A percentile compares a stretch with the other conserved stretches of the same genome.
phyloP scores from a whole-genome alignment of 1,139 yeast genomes.

The Martiniozyma asiatica region DNA sequence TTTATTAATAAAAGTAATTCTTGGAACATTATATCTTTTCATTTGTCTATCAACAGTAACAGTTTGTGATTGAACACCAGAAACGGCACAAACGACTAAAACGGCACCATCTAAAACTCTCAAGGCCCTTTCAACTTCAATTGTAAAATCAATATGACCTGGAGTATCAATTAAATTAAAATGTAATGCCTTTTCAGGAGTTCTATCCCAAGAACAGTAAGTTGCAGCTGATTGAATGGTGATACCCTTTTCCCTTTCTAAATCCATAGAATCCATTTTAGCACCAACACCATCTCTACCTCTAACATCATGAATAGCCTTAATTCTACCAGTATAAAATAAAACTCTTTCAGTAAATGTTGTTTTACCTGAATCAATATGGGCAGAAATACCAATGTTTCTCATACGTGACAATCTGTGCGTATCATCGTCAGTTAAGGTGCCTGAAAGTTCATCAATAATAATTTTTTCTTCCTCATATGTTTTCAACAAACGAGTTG shows the following conservation, averaged over 20 bases:
- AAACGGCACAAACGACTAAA: constrained; percentile 92
- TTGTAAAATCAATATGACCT: constrained; percentile 96
- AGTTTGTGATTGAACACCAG: constrained; percentile 97
- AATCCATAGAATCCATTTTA: constrained; percentile 96
- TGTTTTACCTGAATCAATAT: constrained; percentile 93
- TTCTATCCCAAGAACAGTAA: constrained; percentile 90
- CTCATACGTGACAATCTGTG: constrained; percentile 50
- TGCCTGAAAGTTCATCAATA: constrained; percentile 43
- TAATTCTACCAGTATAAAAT: constrained; percentile 92
- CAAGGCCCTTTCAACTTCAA: constrained; percentile 95
- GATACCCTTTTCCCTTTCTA: constrained; percentile 95
- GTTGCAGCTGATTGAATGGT: constrained; percentile 99
- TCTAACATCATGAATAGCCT: constrained; percentile 95
- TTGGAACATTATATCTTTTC: constrained; percentile 96
- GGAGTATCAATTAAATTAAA: constrained; percentile 96
- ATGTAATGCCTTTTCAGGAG: constrained; percentile 47
- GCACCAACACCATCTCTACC: constrained; percentile 98
- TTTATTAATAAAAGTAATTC: constrained; percentile 90
- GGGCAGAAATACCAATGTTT: constrained; percentile 96
- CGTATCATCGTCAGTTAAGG: constrained; percentile 47
- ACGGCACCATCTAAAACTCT: constrained; percentile 98
- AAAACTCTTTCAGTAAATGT: constrained; percentile 95
- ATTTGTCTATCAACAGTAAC: constrained; percentile 98
- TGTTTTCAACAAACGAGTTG: constrained; percentile 16
- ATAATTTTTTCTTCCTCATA: constrained; percentile 66